phyloP scores from a whole-genome alignment of 208 protist genomes.

The Trypanosoma grayi region DNA sequence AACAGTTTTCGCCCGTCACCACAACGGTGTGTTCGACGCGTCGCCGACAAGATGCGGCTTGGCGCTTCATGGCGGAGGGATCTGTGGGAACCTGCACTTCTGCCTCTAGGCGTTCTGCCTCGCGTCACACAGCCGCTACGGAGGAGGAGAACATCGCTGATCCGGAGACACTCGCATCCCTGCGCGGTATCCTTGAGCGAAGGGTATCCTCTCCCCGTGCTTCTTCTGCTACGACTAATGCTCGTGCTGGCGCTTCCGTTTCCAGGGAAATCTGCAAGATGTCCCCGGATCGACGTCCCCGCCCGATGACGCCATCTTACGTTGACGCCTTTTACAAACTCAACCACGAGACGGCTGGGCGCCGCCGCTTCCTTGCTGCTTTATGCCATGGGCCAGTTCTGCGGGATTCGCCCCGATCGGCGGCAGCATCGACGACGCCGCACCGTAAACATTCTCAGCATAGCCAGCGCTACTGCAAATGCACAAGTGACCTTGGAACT shows the following conservation, averaged over 20 bases:
- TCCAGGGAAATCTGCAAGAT: not conserved
- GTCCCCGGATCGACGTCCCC: not conserved
- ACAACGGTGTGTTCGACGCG: conserved; percentile 13
- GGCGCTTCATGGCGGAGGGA: conserved; percentile 23
- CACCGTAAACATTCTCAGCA: conserved; percentile 7
- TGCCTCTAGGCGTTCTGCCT: not conserved
- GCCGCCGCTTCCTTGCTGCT: conserved; percentile 16
- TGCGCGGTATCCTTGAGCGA: conserved; percentile 1
- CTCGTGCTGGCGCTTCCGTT: too few relatives aligned
- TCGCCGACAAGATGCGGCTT: conserved; percentile 11
- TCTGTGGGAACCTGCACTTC: not conserved
- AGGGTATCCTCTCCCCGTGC: not conserved
- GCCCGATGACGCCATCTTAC: conserved; percentile 31
- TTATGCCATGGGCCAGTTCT: conserved; percentile 4
- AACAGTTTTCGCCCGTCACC: not conserved
- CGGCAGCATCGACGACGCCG: not conserved
- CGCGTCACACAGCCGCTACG: not conserved
- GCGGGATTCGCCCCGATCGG: not conserved
- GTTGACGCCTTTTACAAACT: conserved; percentile 46
- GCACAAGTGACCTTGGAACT: not conserved
- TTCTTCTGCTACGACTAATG: not conserved
- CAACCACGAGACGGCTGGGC: conserved; percentile 13
- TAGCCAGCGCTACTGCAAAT: not conserved
- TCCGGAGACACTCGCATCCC: not conserved
- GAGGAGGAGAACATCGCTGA: not conserved